A percentile compares a stretch with the other conserved stretches of the same genome.
phyloP scores from a whole-genome alignment of 148 eudicot species.

The Suaeda aralocaspica region DNA sequence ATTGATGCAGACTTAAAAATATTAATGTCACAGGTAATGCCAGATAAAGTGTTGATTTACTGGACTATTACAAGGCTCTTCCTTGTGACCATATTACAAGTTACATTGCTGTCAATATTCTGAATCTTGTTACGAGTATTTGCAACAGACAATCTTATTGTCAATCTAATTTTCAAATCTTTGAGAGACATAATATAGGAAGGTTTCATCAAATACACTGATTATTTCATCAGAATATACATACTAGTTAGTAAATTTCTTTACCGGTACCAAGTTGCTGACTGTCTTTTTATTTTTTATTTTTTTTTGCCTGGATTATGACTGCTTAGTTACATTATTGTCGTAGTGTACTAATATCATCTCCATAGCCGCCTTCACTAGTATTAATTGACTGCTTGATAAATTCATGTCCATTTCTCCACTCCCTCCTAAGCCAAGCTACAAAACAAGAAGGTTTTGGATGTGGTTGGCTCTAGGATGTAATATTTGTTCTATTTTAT shows the following conservation, averaged over 20 bases:
- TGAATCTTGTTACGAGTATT: not conserved
- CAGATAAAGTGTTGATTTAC: not conserved
- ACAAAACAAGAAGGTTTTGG: no score
- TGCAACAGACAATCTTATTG: not conserved
- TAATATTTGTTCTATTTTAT: not conserved
- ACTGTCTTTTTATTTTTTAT: not conserved
- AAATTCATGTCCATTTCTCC: not conserved
- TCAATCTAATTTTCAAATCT: not conserved
- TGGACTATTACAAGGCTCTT: slow-evolving; percentile 12
- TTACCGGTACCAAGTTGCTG: not conserved
- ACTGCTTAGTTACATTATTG: not conserved
- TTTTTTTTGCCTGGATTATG: not conserved
- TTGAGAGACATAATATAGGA: not conserved
- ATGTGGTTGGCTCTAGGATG: not conserved
- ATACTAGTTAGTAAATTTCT: not conserved
- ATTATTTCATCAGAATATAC: not conserved
- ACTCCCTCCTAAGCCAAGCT: not conserved
- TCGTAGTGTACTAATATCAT: not conserved
- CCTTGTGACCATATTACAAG: not conserved
- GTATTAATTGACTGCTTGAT: no score
- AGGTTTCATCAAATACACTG: not conserved
- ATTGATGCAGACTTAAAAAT: slow-evolving; percentile 86
- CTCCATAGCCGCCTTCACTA: no score
- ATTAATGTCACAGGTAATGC: slow-evolving; percentile 68
- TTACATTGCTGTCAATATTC: not conserved